Evolutionary conservation across 441 rosid species (phyloP), one percentile per base, ranked within the genome.

Genomic region (Populus hybrid): DNA sequence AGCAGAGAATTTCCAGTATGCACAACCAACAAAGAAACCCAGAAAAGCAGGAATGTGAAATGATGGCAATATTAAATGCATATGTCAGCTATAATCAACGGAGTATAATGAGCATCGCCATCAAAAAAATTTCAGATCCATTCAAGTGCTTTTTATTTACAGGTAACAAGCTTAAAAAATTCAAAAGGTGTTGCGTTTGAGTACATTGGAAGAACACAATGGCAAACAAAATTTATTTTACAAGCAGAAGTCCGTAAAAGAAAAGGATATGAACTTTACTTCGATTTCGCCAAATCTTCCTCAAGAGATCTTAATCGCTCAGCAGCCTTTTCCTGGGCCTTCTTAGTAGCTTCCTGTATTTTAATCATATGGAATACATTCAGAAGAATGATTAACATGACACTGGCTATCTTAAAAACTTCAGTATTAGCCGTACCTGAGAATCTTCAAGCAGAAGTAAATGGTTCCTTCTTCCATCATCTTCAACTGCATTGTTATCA

Each of bases 401-500:
- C 16, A 69, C 34, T 54, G 21, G 61, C 61, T 5, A 54, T 54
- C 61, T 54, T 34, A 74, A 73, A 74, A 67, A 70, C 16, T 38
- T 38, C 35, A 59, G 68, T 59, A 36, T 69, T 73, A 73, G 65
- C 68, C 75, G 65, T 77, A 94, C 99, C 97, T 96, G 93, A 40
- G 98, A 94, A 80, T 91, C 93, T 87, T 96, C 96, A 21, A 96
- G 88, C 78, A 93, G 85, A 84, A 86, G 92, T 79, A 89, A 83
- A 69, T 87, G 78, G 80, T 93, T 90, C 42, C 81, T 87, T 84
- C 87, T 89, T 73, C 92, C 90, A 64, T 89, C 83, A 77, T 87
- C 93, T 82, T 83, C 84, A 85, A 82, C 85, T 67, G 83, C 24
- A 54, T 75, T 75, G 75, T 34, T 32, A 67, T 68, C 6, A 16